phyloP scores from a whole-genome alignment of 352 stramenopile species.

The Globisporangium lucens region DNA sequence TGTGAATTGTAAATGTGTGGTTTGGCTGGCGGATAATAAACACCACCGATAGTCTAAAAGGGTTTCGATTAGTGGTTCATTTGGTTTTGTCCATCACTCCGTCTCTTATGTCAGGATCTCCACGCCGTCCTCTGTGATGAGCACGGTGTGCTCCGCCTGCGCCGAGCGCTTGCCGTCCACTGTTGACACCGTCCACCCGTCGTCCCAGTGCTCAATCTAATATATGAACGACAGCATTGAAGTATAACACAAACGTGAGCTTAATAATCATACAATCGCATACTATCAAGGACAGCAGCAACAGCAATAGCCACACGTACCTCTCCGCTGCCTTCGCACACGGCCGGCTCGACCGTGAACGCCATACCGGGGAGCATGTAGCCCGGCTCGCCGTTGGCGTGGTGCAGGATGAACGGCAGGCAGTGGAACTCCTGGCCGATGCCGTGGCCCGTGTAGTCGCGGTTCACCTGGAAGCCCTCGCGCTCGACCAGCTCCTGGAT shows the following conservation, averaged over 20 bases:
- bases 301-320: slow-evolving; percentile 25
- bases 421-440: slow-evolving; percentile 96
- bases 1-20: background rate
- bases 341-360: slow-evolving; percentile 98
- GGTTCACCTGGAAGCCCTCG: slow-evolving; percentile 78
- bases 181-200: slow-evolving; percentile 97
- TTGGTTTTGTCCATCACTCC: background rate
- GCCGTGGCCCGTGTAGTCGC: slow-evolving; percentile 96
- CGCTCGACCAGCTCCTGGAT: slow-evolving; percentile 88
- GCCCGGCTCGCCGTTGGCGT: slow-evolving; percentile 78
- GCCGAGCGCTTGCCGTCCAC: slow-evolving; percentile 91
- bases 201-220: slow-evolving; percentile 90
- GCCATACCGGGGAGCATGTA: slow-evolving; percentile 93
- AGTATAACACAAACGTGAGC: background rate
- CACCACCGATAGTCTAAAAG: background rate
- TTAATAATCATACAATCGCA: background rate
- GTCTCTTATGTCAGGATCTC: slow-evolving; percentile 90
- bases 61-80: background rate
- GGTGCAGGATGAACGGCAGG: slow-evolving; percentile 93
- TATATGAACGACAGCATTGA: slow-evolving; percentile 1
- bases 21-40: background rate
- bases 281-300: background rate
- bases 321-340: slow-evolving; percentile 90
- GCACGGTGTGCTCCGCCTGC: slow-evolving; percentile 98
- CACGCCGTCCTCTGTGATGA: slow-evolving; percentile 93